These are phyloP conservation scores for Nicotiana attenuata DNA, from an alignment of 257 asterid species.

Conservation along the genomic window DNA sequence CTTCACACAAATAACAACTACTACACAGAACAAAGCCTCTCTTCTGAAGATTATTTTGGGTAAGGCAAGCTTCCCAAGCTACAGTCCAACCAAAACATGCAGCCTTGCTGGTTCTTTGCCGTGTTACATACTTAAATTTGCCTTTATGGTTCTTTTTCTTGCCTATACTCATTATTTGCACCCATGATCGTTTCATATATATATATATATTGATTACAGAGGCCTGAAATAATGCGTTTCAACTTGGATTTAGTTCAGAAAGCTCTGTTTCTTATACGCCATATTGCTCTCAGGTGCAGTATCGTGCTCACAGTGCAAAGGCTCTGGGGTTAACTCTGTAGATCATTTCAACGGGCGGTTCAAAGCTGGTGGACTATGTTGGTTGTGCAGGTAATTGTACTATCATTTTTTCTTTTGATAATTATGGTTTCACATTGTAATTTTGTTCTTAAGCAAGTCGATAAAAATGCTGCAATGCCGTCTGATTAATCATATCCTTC, in stretches of 20 bases:
- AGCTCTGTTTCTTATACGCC: not conserved
- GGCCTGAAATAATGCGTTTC: not conserved
- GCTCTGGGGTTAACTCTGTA: slow-evolving; percentile 56
- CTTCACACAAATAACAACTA: too few species aligned
- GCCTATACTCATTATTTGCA: not conserved
- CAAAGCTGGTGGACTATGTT: slow-evolving; percentile 81
- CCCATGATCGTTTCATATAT: not conserved
- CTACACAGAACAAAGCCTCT: too few species aligned
- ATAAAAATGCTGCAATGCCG: not conserved
- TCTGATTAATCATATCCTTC: not conserved
- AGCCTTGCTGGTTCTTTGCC: not conserved
- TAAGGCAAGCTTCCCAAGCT: too few species aligned
- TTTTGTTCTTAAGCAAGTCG: not conserved
- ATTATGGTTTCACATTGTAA: not conserved
- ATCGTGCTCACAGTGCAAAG: slow-evolving; percentile 65
- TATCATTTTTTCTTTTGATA: not conserved
- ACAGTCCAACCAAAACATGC: too few species aligned
- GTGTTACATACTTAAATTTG: not conserved
- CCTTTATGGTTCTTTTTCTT: not conserved
- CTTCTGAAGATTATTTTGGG: too few species aligned
- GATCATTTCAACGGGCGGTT: slow-evolving; percentile 90
- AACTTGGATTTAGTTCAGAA: not conserved
- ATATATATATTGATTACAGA: not conserved
- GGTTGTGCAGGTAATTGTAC: slow-evolving; percentile 81
- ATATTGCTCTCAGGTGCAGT: slow-evolving; percentile 38